Evolutionary conservation across 495 filamentous ascomycete species (phyloP).

Genomic region (Aspergillus campestris): DNA sequence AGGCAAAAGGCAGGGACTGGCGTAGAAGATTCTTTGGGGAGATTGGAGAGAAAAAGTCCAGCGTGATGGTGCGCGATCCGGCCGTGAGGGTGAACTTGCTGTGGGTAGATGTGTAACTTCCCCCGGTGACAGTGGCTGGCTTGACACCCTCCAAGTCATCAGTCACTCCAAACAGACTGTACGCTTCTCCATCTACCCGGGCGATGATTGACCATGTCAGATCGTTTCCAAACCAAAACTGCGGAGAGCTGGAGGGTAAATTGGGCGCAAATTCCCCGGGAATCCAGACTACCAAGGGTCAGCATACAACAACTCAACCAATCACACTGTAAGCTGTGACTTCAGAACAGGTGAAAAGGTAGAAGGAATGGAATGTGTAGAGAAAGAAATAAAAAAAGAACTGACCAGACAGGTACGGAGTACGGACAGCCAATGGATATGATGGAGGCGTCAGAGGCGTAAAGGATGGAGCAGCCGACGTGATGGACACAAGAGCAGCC

Average conservation of each 20-base stretch:
- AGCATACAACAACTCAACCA: not conserved
- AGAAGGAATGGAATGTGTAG: not conserved
- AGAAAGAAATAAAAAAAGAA: not conserved
- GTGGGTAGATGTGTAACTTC: slow-evolving; percentile 33
- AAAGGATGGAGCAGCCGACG: slow-evolving; percentile 13
- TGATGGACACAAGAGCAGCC: too few relatives aligned
- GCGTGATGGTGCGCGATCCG: slow-evolving; percentile 22
- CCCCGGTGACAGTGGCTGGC: slow-evolving; percentile 23
- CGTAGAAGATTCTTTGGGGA: slow-evolving; percentile 70
- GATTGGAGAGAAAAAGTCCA: slow-evolving; percentile 69
- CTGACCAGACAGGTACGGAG: slow-evolving; percentile 32
- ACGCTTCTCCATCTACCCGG: slow-evolving; percentile 32
- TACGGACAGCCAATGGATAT: slow-evolving; percentile 35
- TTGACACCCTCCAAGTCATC: slow-evolving; percentile 11
- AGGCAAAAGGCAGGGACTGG: slow-evolving; percentile 71
- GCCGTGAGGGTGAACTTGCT: slow-evolving; percentile 29
- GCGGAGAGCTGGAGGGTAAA: slow-evolving; percentile 24
- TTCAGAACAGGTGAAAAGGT: not conserved
- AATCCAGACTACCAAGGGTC: slow-evolving; percentile 31
- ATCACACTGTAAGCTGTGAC: too few relatives aligned
- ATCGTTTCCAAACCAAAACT: slow-evolving; percentile 39
- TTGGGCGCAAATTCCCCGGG: slow-evolving; percentile 26
- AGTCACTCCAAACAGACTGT: slow-evolving; percentile 37
- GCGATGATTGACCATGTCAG: slow-evolving; percentile 37
- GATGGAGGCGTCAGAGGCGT: slow-evolving; percentile 29